Percentiles rank a stretch among this genome's conserved stretches.
Evolutionary conservation across 495 filamentous ascomycete species (phyloP).

Genomic region (Penicillium tannophilum): DNA sequence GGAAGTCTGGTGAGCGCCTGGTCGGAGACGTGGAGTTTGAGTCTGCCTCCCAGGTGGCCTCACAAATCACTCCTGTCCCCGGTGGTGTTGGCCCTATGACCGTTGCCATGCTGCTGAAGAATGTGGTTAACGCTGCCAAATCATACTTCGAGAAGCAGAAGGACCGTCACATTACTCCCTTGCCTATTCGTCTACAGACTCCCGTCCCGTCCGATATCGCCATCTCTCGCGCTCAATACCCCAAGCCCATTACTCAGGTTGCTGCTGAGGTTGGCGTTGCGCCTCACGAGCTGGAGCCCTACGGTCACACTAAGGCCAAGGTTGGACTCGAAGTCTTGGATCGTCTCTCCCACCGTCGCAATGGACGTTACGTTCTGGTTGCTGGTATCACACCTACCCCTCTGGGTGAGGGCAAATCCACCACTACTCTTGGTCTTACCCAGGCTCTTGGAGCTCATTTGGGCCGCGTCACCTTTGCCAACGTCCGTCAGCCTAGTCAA

Average conservation of each 20-base stretch:
- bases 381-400: conserved; percentile 96
- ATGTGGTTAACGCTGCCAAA: conserved; percentile 83
- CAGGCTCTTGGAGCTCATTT: conserved; percentile 94
- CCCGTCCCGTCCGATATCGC: conserved; percentile 94
- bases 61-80: conserved; percentile 95
- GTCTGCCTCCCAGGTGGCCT: conserved; percentile 81
- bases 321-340: conserved; percentile 80
- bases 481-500: conserved; percentile 95
- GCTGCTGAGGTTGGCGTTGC: conserved; percentile 88
- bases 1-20: conserved; percentile 90
- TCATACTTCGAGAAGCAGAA: conserved; percentile 81
- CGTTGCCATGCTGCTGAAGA: conserved; percentile 92
- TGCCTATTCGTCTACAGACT: conserved; percentile 70
- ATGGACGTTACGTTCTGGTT: conserved; percentile 89
- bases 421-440: conserved; percentile 93
- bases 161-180: conserved; percentile 70
- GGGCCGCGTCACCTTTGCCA: conserved; percentile 86
- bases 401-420: conserved; percentile 97
- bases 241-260: conserved; percentile 82
- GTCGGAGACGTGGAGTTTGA: conserved; percentile 96
- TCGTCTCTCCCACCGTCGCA: conserved; percentile 79
- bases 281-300: conserved; percentile 84
- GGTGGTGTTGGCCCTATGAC: conserved; percentile 99
- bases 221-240: conserved; percentile 84
- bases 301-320: conserved; percentile 94